These are phyloP conservation scores for Penicillium cataractarum DNA, from an alignment of 495 filamentous ascomycete species.

Conservation along the genomic window DNA sequence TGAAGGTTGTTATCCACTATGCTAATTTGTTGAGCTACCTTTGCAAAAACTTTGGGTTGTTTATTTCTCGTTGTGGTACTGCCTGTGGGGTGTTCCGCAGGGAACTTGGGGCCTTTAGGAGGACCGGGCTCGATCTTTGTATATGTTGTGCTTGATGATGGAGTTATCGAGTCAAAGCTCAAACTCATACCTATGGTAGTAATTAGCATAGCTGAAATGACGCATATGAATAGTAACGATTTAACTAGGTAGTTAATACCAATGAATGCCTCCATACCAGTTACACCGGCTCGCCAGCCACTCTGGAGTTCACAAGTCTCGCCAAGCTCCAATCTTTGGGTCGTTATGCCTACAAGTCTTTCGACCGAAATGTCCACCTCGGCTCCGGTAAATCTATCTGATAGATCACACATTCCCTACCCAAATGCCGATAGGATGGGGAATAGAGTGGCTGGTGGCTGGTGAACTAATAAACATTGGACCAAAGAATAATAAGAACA, in stretches of 20 bases:
- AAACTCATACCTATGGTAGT: too few relatives aligned
- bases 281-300: neutral
- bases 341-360: neutral
- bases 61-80: neutral
- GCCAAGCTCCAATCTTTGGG: neutral
- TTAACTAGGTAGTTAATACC: too few relatives aligned
- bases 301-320: neutral
- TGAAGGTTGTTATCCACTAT: neutral
- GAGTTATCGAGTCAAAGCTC: neutral
- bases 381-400: neutral
- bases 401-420: neutral
- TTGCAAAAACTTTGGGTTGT: neutral
- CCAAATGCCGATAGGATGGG: too few relatives aligned
- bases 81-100: neutral
- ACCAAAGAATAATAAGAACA: neutral
- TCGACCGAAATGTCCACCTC: neutral
- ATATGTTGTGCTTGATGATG: neutral
- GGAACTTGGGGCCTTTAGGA: neutral
- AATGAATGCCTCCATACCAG: neutral
- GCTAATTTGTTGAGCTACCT: neutral
- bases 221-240: too few relatives aligned
- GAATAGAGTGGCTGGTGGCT: slow-evolving; percentile 10
- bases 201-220: too few relatives aligned
- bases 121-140: neutral
- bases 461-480: neutral